These are phyloP conservation scores for Umbelopsis ramanniana DNA, from an alignment of 192 early-diverging fungal species.

Conservation along the genomic window DNA sequence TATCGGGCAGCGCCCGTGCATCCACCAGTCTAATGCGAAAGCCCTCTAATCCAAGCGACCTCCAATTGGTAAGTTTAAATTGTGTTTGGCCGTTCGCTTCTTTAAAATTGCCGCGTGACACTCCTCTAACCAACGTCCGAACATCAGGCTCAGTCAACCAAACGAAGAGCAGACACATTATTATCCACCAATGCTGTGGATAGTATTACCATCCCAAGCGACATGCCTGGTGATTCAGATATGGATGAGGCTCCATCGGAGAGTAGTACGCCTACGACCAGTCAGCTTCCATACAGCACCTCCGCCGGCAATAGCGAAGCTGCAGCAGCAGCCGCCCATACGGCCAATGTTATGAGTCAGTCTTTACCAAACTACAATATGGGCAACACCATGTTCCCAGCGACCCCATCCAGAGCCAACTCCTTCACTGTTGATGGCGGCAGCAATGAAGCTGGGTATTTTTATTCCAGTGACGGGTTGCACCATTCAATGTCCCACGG, in stretches of 20 bases:
- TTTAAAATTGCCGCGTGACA: conserved; percentile 10
- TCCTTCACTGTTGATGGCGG: not conserved
- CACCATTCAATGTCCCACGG: conserved; percentile 21
- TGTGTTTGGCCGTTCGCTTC: not conserved
- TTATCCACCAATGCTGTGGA: conserved; percentile 5
- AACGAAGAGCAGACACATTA: conserved; percentile 25
- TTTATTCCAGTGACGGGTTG: not conserved
- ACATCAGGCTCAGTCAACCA: conserved; percentile 3
- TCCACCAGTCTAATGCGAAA: conserved; percentile 19
- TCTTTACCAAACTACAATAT: conserved; percentile 12
- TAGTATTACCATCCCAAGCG: conserved; percentile 30
- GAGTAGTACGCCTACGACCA: not conserved
- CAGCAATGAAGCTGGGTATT: not conserved
- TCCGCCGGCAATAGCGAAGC: not conserved
- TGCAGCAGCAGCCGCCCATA: not conserved
- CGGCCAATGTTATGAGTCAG: not conserved
- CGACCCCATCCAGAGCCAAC: not conserved
- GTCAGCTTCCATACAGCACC: not conserved
- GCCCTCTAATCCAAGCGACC: conserved; percentile 7
- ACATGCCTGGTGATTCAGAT: conserved; percentile 26
- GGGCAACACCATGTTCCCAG: not conserved
- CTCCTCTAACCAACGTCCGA: not conserved
- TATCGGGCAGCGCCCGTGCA: conserved; percentile 26
- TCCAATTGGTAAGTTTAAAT: conserved; percentile 21
- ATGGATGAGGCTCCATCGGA: conserved; percentile 10